phyloP scores from a whole-genome alignment of 306 rosid genomes.

The Cucurbita argyrosperma region DNA sequence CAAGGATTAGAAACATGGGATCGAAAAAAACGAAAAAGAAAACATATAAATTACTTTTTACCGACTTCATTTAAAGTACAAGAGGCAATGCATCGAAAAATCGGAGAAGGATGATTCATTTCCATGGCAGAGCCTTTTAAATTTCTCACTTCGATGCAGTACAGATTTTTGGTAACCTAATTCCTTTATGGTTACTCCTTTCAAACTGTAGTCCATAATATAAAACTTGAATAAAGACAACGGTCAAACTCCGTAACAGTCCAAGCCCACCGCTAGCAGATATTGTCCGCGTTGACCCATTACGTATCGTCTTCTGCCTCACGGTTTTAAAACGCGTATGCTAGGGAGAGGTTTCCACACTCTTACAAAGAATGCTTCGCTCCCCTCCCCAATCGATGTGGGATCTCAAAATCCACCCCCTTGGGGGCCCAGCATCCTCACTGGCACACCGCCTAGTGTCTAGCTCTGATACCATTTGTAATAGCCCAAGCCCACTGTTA shows the following conservation, averaged over 20 bases:
- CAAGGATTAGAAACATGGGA: background rate
- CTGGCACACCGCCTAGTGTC: no score
- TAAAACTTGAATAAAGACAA: background rate
- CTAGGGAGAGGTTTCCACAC: no score
- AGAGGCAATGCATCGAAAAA: background rate
- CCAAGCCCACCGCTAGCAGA: no score
- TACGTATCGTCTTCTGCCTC: no score
- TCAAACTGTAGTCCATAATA: background rate
- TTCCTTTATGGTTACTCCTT: background rate
- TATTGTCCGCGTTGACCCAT: no score
- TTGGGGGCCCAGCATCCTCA: no score
- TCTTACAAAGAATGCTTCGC: no score
- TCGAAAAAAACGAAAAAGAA: background rate
- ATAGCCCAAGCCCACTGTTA: no score
- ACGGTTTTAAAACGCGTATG: no score
- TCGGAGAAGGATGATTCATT: background rate
- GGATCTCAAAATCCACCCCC: no score
- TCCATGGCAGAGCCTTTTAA: background rate
- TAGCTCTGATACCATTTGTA: no score
- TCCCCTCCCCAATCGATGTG: no score
- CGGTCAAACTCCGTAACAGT: background rate
- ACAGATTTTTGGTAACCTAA: background rate
- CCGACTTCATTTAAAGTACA: background rate
- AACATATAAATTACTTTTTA: background rate
- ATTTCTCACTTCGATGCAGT: background rate